A percentile compares a stretch with the other conserved stretches of the same genome.
Conservation (phyloP, 129 eudicot genomes). For the Chrysanthemum makinoi region DNA sequence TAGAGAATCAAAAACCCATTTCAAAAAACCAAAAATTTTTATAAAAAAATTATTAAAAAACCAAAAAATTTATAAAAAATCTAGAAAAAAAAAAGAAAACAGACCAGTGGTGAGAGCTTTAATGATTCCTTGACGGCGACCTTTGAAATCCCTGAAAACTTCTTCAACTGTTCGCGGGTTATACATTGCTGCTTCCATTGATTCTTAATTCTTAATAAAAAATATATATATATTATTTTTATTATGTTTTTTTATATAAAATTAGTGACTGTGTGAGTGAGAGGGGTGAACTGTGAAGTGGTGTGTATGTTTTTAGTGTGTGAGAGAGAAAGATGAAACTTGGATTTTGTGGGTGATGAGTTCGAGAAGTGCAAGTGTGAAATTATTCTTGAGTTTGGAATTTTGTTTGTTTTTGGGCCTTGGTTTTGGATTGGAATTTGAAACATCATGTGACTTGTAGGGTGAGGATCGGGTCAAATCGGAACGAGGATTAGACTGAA, state of each 20-base stretch:
- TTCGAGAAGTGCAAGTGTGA: conserved; percentile 32
- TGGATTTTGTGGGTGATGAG: conserved; percentile 51
- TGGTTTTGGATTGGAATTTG: too few species aligned
- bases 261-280: not conserved
- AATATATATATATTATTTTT: too few species aligned
- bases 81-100: not conserved
- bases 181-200: conserved; percentile 43
- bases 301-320: conserved; percentile 1
- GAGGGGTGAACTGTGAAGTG: not conserved
- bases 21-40: too few species aligned
- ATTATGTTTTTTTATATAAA: not conserved
- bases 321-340: conserved; percentile 15
- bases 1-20: too few species aligned
- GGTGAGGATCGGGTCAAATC: too few species aligned
- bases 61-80: not conserved
- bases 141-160: conserved; percentile 83
- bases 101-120: conserved; percentile 81
- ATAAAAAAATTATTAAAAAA: too few species aligned
- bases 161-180: conserved; percentile 83
- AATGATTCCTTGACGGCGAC: conserved; percentile 69
- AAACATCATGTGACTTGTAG: too few species aligned
- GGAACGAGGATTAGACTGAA: too few species aligned
- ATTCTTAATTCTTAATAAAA: too few species aligned
- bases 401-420: too few species aligned
- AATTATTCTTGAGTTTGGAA: too few species aligned